Evolutionary conservation across 2,329 filamentous ascomycete genomes (phyloP).

Genomic region (Epichloe scottii): DNA sequence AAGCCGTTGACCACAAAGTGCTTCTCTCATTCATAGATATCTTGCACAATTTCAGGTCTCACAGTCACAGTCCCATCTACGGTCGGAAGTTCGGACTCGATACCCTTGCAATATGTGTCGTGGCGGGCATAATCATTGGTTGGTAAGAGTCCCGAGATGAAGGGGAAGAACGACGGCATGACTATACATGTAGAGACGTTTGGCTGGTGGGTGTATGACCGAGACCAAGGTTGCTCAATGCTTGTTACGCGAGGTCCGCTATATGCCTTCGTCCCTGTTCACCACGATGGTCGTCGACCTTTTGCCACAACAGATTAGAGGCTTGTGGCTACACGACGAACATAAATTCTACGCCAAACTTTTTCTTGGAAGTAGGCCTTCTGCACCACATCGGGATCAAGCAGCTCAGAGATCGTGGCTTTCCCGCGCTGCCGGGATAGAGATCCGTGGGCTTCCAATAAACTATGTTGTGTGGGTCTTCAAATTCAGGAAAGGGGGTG

Average conservation of each 20-base stretch:
- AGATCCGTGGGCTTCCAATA: background rate
- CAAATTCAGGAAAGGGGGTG: too few relatives aligned
- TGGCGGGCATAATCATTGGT: slow-evolving; percentile 44
- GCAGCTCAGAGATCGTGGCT: background rate
- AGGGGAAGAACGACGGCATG: slow-evolving; percentile 41
- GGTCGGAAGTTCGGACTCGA: slow-evolving; percentile 24
- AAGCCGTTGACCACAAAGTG: too few relatives aligned
- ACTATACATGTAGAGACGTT: background rate
- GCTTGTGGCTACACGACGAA: background rate
- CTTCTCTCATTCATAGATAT: too few relatives aligned
- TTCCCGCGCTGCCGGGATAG: background rate
- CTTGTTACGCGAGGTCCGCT: background rate
- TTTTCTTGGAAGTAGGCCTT: background rate
- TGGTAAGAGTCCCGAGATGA: slow-evolving; percentile 45
- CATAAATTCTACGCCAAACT: background rate
- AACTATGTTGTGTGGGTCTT: background rate
- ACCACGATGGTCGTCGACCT: background rate
- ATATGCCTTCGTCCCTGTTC: background rate
- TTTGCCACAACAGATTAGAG: background rate
- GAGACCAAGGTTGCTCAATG: background rate
- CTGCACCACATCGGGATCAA: background rate
- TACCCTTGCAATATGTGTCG: slow-evolving; percentile 38
- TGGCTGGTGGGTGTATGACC: background rate
- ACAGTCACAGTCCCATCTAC: slow-evolving; percentile 21
- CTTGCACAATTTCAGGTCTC: slow-evolving; percentile 41